Base-by-base conservation (phyloP, 768 basidiomycete genomes). In the Leccinum subgranulosum region DNA sequence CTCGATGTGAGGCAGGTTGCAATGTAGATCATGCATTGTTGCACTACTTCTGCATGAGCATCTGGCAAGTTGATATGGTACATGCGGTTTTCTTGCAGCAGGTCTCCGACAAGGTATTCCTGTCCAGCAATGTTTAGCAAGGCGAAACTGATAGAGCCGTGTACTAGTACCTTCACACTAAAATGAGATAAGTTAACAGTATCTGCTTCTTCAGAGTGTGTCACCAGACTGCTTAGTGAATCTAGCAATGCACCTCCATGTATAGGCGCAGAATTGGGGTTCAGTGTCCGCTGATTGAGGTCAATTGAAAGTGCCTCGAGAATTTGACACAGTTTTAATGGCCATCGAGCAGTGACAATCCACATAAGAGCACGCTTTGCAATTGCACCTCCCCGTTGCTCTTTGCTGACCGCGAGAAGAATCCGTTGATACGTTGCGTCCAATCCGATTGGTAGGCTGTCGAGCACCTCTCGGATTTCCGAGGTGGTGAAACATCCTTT, bases 1-100 rank as follows among this genome's bases (percentile, higher is more conserved):
- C 39, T 19, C 10, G 6, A 10, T 19, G 0, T 11, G 6, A 41
- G 39, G 39, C 10, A 41, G 10, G 39, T n/a, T 10, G 39, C 1
- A 19, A 41, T 41, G n/a, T 41, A 41, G n/a, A n/a, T 10, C 39
- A 41, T 41, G 2, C n/a, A 41, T 41, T 41, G 39, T 41, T 41
- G 39, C 0, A 0, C n/a, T 41, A 41, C 39, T n/a, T 19, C 4
- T 0, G n/a, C 39, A 41, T 41, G n/a, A 41, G 39, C 39, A 41
- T 41, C n/a, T 10, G 0, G 10, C 5, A 10, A 11, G 4, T 41
- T 6, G n/a, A 19, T 41, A 41, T 19, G 39, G 2, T 10, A 19
- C n/a, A 1, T 3, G 10, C n/a, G 2, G 39, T 19, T 41, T 19
- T 19, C 5, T 10, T 0, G 19, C 0, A 4, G 11, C 0, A 0